Percentiles rank a stretch among this genome's conserved stretches.
Evolutionary conservation across 495 filamentous ascomycete species (phyloP).

Genomic region (Peziza echinospora): DNA sequence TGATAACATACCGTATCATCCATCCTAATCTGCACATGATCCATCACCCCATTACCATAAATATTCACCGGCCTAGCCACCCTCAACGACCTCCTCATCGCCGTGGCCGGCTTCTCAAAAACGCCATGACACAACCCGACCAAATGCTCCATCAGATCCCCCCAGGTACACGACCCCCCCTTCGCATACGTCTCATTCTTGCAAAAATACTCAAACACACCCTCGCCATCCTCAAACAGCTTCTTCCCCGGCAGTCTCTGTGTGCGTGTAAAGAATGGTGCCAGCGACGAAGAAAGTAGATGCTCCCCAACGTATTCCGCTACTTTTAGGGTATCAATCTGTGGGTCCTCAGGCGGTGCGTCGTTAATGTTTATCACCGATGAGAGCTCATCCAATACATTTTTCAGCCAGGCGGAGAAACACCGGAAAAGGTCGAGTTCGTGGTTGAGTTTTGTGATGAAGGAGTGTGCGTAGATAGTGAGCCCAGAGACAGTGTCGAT

Average conservation of each 20-base stretch:
- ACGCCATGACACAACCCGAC: conserved; percentile 32
- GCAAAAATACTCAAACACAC: conserved; percentile 16
- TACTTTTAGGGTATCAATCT: conserved; percentile 16
- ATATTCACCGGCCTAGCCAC: conserved; percentile 30
- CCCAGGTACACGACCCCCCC: conserved; percentile 19
- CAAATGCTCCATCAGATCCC: conserved; percentile 30
- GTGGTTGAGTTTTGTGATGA: conserved; percentile 46
- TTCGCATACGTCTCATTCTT: conserved; percentile 5
- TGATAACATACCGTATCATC: conserved; percentile 10
- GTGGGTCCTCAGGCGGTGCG: conserved; percentile 17
- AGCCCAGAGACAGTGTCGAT: conserved; percentile 56
- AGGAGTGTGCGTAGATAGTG: conserved; percentile 48
- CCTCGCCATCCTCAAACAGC: conserved; percentile 16
- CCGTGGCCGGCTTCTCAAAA: conserved; percentile 35
- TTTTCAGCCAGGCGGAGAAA: conserved; percentile 68
- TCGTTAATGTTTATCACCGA: conserved; percentile 20
- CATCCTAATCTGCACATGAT: conserved; percentile 22
- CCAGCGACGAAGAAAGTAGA: conserved; percentile 14
- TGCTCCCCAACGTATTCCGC: conserved; percentile 18
- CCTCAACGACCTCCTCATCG: conserved; percentile 34
- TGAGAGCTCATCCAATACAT: conserved; percentile 46
- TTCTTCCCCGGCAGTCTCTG: conserved; percentile 6
- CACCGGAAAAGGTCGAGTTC: conserved; percentile 57
- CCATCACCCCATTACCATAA: conserved; percentile 14
- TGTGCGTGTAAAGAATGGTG: conserved; percentile 9